These are phyloP conservation scores for Didymella keratinophila DNA, from an alignment of 2,329 filamentous ascomycete genomes.

Conservation along the genomic window DNA sequence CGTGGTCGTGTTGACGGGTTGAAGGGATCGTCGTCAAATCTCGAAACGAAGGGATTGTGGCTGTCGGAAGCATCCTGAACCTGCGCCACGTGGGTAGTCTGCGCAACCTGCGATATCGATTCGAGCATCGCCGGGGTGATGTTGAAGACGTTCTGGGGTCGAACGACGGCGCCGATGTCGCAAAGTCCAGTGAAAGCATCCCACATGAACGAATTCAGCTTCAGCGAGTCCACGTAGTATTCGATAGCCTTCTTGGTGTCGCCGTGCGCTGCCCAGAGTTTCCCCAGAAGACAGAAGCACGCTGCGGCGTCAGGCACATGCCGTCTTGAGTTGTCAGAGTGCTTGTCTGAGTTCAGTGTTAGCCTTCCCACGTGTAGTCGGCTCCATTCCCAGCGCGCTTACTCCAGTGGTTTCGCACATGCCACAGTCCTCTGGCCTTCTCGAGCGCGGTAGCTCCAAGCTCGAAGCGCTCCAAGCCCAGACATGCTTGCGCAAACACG, in stretches of 20 bases:
- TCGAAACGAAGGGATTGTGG: conserved; percentile 45
- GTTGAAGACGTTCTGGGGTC: conserved; percentile 86
- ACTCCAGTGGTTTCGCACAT: conserved; percentile 77
- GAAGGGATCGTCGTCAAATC: conserved; percentile 56
- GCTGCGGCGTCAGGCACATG: conserved; percentile 83
- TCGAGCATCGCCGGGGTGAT: conserved; percentile 70
- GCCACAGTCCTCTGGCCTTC: conserved; percentile 79
- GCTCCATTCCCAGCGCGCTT: conserved; percentile 54
- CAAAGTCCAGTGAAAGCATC: conserved; percentile 91
- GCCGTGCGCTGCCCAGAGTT: conserved; percentile 81
- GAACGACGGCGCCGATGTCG: conserved; percentile 79
- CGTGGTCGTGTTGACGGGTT: conserved; percentile 46
- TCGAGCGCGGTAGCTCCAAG: conserved; percentile 87
- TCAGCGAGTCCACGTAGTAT: conserved; percentile 87
- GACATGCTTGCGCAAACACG: conserved; percentile 87
- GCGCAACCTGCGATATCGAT: conserved; percentile 50
- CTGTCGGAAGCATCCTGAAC: conserved; percentile 32
- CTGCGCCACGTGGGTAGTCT: conserved; percentile 30
- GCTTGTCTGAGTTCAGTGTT: conserved; percentile 61
- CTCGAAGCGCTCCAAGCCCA: conserved; percentile 77
- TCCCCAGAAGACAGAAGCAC: conserved; percentile 83
- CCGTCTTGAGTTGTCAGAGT: conserved; percentile 77
- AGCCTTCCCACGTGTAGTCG: conserved; percentile 5
- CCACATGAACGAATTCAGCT: conserved; percentile 96
- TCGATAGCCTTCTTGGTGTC: conserved; percentile 83